Percentiles rank a stretch among this genome's conserved stretches.
These are phyloP conservation scores for Cystofilobasidium ferigula DNA, from an alignment of 768 basidiomycete species.

Conservation along the genomic window DNA sequence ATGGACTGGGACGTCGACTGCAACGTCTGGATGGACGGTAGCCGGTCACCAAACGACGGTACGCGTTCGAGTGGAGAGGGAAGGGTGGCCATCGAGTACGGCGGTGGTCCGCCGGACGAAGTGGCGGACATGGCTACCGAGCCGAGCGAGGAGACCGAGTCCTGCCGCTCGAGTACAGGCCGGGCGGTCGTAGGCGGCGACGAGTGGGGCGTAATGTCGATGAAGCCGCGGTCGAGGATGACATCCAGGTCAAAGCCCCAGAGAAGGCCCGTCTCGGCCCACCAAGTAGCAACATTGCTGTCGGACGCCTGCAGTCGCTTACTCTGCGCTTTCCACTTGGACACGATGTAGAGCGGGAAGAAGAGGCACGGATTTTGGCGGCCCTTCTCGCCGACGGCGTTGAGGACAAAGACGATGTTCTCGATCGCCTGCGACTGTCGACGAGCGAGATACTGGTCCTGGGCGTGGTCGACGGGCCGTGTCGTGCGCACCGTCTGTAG, in stretches of 20 bases:
- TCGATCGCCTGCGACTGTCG: slow-evolving; percentile 10
- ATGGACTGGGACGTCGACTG: neutral
- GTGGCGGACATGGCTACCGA: neutral
- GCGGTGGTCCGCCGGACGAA: neutral
- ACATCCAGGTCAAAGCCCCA: slow-evolving; percentile 7
- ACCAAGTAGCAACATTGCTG: neutral
- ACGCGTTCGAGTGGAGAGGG: neutral
- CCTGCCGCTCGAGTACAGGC: neutral
- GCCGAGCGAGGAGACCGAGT: neutral
- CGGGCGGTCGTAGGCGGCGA: neutral
- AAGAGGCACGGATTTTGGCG: slow-evolving; percentile 15
- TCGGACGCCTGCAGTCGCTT: neutral
- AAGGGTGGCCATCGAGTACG: neutral
- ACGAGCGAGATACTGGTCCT: slow-evolving; percentile 12
- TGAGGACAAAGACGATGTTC: slow-evolving; percentile 18
- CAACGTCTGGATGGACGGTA: neutral
- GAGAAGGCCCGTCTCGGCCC: neutral
- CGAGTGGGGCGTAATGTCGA: slow-evolving; percentile 7
- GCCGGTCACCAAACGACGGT: neutral
- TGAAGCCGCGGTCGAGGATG: slow-evolving; percentile 8
- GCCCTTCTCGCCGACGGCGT: slow-evolving; percentile 18
- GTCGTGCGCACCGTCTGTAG: neutral
- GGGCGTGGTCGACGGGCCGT: neutral
- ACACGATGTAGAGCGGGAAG: slow-evolving; percentile 13
- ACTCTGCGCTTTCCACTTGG: slow-evolving; percentile 5